These are phyloP conservation scores for Colletotrichum truncatum DNA, from an alignment of 2,329 filamentous ascomycete species.

Conservation along the genomic window DNA sequence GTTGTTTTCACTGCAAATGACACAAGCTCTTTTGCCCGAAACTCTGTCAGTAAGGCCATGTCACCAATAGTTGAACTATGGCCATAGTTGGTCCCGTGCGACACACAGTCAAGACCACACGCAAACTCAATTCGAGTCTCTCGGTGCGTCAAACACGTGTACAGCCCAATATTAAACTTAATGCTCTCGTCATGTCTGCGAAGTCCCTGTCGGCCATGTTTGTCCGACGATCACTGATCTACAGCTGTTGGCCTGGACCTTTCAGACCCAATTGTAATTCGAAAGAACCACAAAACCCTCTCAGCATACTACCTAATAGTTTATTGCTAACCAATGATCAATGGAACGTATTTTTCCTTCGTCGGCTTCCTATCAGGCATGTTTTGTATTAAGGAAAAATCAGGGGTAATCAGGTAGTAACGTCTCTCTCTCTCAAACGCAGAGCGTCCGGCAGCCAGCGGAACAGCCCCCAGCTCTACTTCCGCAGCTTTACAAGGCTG, in stretches of 20 bases:
- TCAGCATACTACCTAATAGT: not conserved
- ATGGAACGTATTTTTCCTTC: not conserved
- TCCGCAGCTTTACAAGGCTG: not conserved
- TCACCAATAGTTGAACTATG: not conserved
- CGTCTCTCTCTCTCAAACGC: no score
- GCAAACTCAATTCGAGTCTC: constrained; percentile 1
- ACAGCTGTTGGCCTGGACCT: not conserved
- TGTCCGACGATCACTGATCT: not conserved
- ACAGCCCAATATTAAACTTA: not conserved
- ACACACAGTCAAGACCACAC: not conserved
- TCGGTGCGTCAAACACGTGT: not conserved
- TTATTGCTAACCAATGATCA: not conserved
- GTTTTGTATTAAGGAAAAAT: not conserved
- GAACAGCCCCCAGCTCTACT: not conserved
- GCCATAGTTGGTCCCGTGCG: not conserved
- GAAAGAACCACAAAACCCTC: not conserved
- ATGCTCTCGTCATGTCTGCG: not conserved
- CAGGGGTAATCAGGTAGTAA: not conserved
- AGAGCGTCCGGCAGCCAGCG: no score
- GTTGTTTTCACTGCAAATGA: not conserved
- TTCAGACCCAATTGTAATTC: not conserved
- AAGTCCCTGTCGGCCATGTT: not conserved
- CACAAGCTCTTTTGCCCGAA: constrained; percentile 16
- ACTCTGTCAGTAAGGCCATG: constrained; percentile 11
- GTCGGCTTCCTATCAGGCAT: no score